Evolutionary conservation across 2,329 filamentous ascomycete genomes (phyloP).

Genomic region (Hirsutella thompsonii): DNA sequence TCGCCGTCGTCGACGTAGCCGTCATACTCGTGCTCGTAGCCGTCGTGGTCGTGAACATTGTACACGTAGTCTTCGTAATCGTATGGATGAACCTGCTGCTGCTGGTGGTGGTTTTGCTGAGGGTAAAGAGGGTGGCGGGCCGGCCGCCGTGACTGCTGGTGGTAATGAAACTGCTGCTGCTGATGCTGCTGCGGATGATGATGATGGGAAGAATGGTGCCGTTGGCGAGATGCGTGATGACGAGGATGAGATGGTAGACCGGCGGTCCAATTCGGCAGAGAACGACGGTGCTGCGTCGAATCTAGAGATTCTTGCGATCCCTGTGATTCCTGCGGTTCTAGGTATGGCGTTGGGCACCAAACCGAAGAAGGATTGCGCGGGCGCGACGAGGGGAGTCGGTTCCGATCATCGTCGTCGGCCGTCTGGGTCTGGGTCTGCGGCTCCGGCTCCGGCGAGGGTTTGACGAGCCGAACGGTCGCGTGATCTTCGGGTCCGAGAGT

Average conservation of each 20-base stretch:
- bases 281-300: not conserved
- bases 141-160: too few species aligned
- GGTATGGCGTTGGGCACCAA: not conserved
- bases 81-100: not conserved
- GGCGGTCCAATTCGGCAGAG: not conserved
- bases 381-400: constrained; percentile 4
- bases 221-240: not conserved
- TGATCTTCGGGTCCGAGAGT: not conserved
- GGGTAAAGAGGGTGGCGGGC: not conserved
- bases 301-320: too few species aligned
- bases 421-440: too few species aligned
- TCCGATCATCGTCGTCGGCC: constrained; percentile 10
- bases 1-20: too few species aligned
- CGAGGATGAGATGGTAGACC: not conserved
- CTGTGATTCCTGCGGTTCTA: not conserved
- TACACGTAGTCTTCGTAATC: not conserved
- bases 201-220: not conserved
- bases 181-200: too few species aligned
- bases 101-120: not conserved
- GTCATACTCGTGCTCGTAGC: constrained; percentile 1
- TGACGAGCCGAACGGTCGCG: constrained; percentile 24
- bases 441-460: constrained; percentile 19
- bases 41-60: not conserved
- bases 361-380: not conserved
- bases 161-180: too few species aligned